These are phyloP conservation scores for Teunomyces pallodes DNA, from an alignment of 805 yeast species.

Conservation along the genomic window DNA sequence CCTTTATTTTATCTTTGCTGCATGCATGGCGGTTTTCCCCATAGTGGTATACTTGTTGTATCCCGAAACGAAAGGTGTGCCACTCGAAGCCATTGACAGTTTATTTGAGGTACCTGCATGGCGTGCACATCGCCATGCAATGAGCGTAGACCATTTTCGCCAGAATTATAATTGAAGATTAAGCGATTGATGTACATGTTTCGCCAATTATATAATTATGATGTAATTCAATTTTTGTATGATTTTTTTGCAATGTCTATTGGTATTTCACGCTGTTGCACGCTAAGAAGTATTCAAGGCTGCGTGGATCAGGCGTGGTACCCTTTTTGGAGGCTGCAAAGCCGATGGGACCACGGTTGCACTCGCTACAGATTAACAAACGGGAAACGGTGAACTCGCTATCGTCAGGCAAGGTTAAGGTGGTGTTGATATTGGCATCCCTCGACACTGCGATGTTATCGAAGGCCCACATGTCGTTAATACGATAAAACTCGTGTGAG, in stretches of 20 bases:
- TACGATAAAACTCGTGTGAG: constrained; percentile 32
- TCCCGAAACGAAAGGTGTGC: constrained; percentile 40
- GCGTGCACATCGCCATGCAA: constrained; percentile 28
- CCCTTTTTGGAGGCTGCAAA: constrained; percentile 43
- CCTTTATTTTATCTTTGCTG: constrained; percentile 42
- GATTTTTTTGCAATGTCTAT: too few species aligned
- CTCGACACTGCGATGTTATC: constrained; percentile 76
- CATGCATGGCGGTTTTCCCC: constrained; percentile 25
- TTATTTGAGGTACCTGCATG: constrained; percentile 35
- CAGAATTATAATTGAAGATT: too few species aligned
- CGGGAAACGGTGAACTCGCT: constrained; percentile 42
- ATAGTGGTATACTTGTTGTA: constrained; percentile 29
- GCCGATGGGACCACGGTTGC: constrained; percentile 78
- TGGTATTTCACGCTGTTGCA: constrained; percentile 30
- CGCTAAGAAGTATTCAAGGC: constrained; percentile 44
- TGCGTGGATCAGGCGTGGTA: constrained; percentile 29
- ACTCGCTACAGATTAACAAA: constrained; percentile 66
- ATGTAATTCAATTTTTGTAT: too few species aligned
- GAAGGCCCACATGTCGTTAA: constrained; percentile 71
- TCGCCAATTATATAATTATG: too few species aligned
- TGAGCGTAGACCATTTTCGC: constrained; percentile 6
- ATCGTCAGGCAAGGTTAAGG: constrained; percentile 10
- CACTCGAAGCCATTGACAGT: constrained; percentile 32
- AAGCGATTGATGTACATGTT: too few species aligned
- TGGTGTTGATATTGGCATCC: constrained; percentile 7